Base-by-base conservation (phyloP, 2,329 filamentous ascomycete genomes). In the Cordyceps militaris region DNA sequence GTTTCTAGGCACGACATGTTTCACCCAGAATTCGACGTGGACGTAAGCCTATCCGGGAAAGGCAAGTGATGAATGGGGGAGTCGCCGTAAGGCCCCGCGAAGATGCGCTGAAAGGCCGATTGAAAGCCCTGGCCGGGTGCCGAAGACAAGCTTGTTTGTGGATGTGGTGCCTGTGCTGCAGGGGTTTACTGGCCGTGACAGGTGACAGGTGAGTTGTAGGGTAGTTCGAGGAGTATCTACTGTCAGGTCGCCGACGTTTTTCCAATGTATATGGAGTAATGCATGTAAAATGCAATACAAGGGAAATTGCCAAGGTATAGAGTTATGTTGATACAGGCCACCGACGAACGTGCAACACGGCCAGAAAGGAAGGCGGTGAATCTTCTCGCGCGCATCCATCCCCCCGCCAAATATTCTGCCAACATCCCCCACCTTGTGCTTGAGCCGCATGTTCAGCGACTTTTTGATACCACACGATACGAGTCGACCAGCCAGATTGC, bases 341-440 rank as follows among this genome's bases (percentile, higher is more conserved):
- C 32, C 4, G 3, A 40, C 50, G 38, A n/a, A 38, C 42, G 30
- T 44, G 42, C 52, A n/a, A 58, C n/a, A n/a, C n/a, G n/a, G n/a
- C n/a, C n/a, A n/a, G 34, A 57, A 36, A 19, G 58, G 60, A 54
- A 61, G 61, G 61, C 61, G 61, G 61, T 63, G 56, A 61, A 34
- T 1, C 19, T n/a, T 23, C 19, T 14, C 19, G 7, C 9, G n/a
- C 6, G 23, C 16, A 21, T 48, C 21, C 46, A 16, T 16, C 46
- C 21, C 59, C 60, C 61, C 62, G 60, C 62, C 58, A 63, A 54
- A 51, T 42, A 63, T 64, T 63, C 63, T 64, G 63, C 63, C 57
- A 63, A 59, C 47, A 54, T 54, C 63, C 67, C 66, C 65, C 67
- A 66, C 64, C 66, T 67, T 34, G 30, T 24, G 36, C n/a, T 50